Conservation (phyloP, 2,329 filamentous ascomycete species). For the Exophiala sideris region DNA sequence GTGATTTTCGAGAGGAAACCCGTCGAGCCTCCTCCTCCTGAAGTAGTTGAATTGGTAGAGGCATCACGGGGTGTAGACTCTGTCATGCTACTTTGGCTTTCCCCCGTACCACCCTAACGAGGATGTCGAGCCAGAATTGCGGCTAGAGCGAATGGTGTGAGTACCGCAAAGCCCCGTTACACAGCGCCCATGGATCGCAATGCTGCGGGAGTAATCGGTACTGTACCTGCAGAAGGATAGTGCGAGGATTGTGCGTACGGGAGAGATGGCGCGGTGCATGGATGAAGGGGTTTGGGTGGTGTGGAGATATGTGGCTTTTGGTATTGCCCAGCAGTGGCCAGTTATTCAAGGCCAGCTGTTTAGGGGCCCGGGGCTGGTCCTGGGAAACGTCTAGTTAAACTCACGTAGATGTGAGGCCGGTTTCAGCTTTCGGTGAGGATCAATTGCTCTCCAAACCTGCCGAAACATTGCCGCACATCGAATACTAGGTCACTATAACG, state of each 20-base stretch:
- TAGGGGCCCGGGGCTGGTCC: constrained; percentile 12
- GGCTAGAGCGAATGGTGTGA: constrained; percentile 11
- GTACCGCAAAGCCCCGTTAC: constrained; percentile 11
- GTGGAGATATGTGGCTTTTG: neutral
- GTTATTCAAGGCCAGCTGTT: constrained; percentile 12
- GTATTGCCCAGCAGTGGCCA: neutral
- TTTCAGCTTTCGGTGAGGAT: neutral
- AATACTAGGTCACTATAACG: neutral
- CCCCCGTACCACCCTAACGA: constrained; percentile 9
- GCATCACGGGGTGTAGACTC: constrained; percentile 19
- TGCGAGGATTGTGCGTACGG: constrained; percentile 1
- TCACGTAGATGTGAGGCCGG: neutral
- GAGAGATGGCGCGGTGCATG: neutral
- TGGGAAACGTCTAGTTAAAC: neutral
- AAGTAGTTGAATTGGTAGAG: constrained; percentile 19
- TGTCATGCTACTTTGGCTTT: constrained; percentile 16
- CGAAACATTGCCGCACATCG: too few relatives aligned
- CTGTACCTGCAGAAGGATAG: constrained; percentile 16
- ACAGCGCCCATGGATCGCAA: constrained; percentile 12
- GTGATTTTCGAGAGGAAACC: constrained; percentile 28
- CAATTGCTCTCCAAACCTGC: neutral
- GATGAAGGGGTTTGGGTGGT: neutral
- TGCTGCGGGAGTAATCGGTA: constrained; percentile 7
- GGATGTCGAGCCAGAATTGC: constrained; percentile 3
- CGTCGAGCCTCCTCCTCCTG: constrained; percentile 16